Conservation (phyloP, 2,329 filamentous ascomycete genomes). For the Aspergillus pseudonomiae region DNA sequence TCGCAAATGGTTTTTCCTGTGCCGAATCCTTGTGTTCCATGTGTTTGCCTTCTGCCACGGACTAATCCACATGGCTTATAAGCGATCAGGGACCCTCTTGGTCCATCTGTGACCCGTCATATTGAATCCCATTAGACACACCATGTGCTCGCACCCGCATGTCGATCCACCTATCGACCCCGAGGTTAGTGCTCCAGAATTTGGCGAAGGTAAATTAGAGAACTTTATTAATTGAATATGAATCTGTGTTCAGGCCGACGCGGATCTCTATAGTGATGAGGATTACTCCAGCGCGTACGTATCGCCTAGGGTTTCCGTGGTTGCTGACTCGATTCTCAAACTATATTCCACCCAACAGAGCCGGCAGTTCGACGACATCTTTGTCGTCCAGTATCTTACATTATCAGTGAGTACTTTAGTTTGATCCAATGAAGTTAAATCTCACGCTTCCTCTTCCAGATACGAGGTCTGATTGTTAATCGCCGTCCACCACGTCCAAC, state of each 20-base stretch:
- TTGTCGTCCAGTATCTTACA: slow-evolving; percentile 23
- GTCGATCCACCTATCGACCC: not conserved
- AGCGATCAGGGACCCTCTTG: not conserved
- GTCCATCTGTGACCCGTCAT: not conserved
- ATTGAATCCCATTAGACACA: not conserved
- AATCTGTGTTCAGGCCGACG: slow-evolving; percentile 1
- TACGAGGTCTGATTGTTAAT: slow-evolving; percentile 14
- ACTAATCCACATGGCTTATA: not conserved
- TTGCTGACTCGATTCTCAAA: too few relatives aligned
- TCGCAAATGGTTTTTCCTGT: not conserved
- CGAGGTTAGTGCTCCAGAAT: not conserved
- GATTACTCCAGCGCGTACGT: slow-evolving; percentile 14
- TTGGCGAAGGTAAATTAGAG: not conserved
- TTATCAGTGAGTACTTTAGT: slow-evolving; percentile 17
- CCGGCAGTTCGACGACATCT: slow-evolving; percentile 18
- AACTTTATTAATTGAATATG: not conserved
- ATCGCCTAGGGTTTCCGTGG: not conserved
- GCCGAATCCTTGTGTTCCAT: not conserved
- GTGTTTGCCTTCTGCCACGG: not conserved
- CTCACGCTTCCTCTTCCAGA: slow-evolving; percentile 1
- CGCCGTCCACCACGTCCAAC: not conserved
- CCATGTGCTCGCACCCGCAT: not conserved
- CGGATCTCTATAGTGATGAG: slow-evolving; percentile 13
- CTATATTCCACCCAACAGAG: slow-evolving; percentile 2
- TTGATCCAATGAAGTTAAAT: not conserved